Percentiles rank a stretch among this genome's conserved stretches.
Evolutionary conservation across 768 basidiomycete species (phyloP).

Genomic region (Lyophyllum semitale): DNA sequence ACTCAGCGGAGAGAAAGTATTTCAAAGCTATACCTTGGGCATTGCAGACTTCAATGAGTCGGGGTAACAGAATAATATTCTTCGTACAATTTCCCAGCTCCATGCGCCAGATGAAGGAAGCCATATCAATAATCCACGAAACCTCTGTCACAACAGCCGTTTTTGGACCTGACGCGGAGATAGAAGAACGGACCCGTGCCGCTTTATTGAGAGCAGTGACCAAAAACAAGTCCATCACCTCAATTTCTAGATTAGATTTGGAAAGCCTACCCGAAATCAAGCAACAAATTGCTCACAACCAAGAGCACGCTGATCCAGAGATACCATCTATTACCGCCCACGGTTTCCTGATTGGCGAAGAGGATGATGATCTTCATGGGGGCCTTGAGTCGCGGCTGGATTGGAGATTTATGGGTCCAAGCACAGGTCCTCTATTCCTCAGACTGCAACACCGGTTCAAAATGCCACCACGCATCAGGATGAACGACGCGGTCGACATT

Average conservation of each 20-base stretch:
- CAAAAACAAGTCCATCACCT: background rate
- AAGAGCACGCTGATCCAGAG: background rate
- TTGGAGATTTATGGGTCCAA: background rate
- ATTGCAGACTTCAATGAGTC: too few species aligned
- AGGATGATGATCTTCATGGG: background rate
- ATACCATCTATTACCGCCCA: background rate
- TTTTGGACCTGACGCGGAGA: background rate
- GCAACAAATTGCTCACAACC: background rate
- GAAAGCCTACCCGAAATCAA: background rate
- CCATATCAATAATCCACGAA: background rate
- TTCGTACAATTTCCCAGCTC: background rate
- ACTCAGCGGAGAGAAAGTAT: background rate
- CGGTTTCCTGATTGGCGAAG: background rate
- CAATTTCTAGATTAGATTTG: background rate
- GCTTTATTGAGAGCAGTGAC: background rate
- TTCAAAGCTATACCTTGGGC: background rate
- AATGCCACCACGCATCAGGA: background rate
- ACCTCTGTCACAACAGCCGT: background rate
- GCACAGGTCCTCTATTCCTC: background rate
- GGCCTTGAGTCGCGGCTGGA: background rate
- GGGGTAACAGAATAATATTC: background rate
- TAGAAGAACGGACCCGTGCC: background rate
- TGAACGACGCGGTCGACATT: background rate
- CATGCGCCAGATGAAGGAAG: background rate
- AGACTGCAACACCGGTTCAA: background rate